Conservation (phyloP, 805 yeast genomes). For the Metschnikowia vanudenii region DNA sequence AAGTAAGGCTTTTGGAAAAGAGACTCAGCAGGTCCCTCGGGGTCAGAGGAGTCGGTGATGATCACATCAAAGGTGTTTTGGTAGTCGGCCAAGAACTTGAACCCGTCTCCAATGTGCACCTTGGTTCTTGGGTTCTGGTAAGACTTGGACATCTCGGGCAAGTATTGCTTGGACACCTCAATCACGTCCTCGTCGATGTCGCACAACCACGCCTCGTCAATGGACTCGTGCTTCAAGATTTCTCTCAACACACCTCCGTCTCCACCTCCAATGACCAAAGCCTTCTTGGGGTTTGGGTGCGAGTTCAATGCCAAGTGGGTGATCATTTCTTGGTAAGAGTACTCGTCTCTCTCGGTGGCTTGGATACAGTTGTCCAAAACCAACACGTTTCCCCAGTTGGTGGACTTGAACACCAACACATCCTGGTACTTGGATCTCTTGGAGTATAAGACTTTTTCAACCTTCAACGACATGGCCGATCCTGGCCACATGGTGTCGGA, state of each 20-base stretch:
- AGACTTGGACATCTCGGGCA: constrained; percentile 84
- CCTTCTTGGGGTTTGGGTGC: constrained; percentile 92
- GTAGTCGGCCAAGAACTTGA: constrained; percentile 83
- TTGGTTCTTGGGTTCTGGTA: constrained; percentile 85
- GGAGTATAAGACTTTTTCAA: constrained; percentile 79
- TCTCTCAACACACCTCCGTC: constrained; percentile 98
- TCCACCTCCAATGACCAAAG: constrained; percentile 96
- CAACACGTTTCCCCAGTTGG: constrained; percentile 92
- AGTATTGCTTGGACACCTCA: constrained; percentile 76
- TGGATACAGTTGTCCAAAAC: constrained; percentile 95
- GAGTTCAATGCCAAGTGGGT: constrained; percentile 89
- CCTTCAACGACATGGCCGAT: constrained; percentile 90
- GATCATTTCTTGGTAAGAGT: constrained; percentile 97
- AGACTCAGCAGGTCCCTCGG: constrained; percentile 97
- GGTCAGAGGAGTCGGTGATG: constrained; percentile 96
- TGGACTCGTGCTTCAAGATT: constrained; percentile 80
- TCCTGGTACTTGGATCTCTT: constrained; percentile 91
- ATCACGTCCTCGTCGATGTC: constrained; percentile 96
- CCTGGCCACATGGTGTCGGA: constrained; percentile 99
- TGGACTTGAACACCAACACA: constrained; percentile 86
- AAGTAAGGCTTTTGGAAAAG: constrained; percentile 92
- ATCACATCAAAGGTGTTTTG: constrained; percentile 89
- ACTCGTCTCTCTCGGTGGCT: constrained; percentile 96
- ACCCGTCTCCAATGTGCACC: constrained; percentile 96
- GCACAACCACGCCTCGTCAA: constrained; percentile 87